phyloP scores from a whole-genome alignment of 768 basidiomycete genomes.

The Naganishia randhawae region DNA sequence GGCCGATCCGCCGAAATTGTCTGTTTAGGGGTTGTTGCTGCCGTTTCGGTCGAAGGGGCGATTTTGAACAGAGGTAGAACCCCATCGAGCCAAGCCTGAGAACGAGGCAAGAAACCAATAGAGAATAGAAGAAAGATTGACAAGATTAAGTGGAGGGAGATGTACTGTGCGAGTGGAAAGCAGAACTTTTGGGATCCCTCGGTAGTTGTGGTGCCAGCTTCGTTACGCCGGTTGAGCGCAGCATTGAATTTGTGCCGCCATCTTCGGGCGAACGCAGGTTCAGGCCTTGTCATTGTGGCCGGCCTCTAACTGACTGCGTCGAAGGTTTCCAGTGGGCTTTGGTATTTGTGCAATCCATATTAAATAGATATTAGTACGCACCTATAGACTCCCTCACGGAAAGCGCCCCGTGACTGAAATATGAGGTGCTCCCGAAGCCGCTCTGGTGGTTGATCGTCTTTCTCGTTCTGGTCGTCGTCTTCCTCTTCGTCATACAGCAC shows the following conservation, averaged over 20 bases:
- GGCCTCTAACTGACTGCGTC: neutral
- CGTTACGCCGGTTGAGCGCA: neutral
- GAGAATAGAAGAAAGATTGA: conserved; percentile 36
- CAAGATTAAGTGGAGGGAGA: conserved; percentile 38
- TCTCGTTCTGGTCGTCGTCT: neutral
- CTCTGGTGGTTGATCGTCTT: neutral
- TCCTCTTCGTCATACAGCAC: neutral
- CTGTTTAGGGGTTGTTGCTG: neutral
- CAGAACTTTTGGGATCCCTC: neutral
- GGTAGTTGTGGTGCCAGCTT: neutral
- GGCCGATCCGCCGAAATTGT: conserved; percentile 57
- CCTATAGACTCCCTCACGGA: too few species aligned
- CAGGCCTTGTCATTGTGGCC: neutral
- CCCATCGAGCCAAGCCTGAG: conserved; percentile 22
- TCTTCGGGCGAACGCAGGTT: conserved; percentile 10
- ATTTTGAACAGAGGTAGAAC: neutral
- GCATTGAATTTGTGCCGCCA: conserved; percentile 10
- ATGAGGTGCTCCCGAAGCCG: neutral
- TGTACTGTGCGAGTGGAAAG: conserved; percentile 37
- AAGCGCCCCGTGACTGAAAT: neutral
- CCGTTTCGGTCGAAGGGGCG: neutral
- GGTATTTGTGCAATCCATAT: too few species aligned
- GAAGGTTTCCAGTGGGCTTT: too few species aligned
- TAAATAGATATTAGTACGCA: too few species aligned
- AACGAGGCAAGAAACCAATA: conserved; percentile 40